Conservation (phyloP, 192 early-diverging fungal genomes). For the Chytriomyces confervae region DNA sequence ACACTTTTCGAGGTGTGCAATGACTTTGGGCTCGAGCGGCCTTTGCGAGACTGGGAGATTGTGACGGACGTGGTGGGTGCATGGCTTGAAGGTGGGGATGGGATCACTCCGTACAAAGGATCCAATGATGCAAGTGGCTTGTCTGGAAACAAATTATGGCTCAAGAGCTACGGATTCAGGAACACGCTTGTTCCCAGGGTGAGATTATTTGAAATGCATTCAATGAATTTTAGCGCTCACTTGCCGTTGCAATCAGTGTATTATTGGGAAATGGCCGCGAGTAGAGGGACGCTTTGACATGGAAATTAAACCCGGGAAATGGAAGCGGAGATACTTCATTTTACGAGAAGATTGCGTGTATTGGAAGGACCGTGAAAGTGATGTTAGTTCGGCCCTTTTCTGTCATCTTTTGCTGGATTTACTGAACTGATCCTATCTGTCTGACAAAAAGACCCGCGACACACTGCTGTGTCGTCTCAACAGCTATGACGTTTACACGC, state of each 20-base stretch:
- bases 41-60: slow-evolving; percentile 88
- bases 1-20: slow-evolving; percentile 91
- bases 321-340: slow-evolving; percentile 78
- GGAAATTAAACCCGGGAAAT: slow-evolving; percentile 83
- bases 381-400: too few relatives aligned
- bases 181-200: slow-evolving; percentile 67
- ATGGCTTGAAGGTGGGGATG: slow-evolving; percentile 49
- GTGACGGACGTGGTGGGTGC: slow-evolving; percentile 79
- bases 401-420: neutral
- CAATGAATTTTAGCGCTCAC: neutral
- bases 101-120: slow-evolving; percentile 52
- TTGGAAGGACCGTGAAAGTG: slow-evolving; percentile 71
- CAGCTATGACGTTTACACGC: slow-evolving; percentile 85
- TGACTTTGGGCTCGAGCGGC: slow-evolving; percentile 86
- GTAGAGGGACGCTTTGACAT: slow-evolving; percentile 74
- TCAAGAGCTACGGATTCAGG: slow-evolving; percentile 75
- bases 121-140: slow-evolving; percentile 42
- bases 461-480: slow-evolving; percentile 59
- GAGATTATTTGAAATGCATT: slow-evolving; percentile 1
- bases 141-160: slow-evolving; percentile 73
- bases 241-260: slow-evolving; percentile 42
- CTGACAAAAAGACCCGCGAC: slow-evolving; percentile 25
- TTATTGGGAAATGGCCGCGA: slow-evolving; percentile 53
- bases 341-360: slow-evolving; percentile 70
- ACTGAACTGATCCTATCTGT: neutral